Percentiles rank a stretch among this genome's conserved stretches.
These are phyloP conservation scores for Sporisorium reilianum DNA, from an alignment of 1,284 basidiomycete species.

Conservation along the genomic window DNA sequence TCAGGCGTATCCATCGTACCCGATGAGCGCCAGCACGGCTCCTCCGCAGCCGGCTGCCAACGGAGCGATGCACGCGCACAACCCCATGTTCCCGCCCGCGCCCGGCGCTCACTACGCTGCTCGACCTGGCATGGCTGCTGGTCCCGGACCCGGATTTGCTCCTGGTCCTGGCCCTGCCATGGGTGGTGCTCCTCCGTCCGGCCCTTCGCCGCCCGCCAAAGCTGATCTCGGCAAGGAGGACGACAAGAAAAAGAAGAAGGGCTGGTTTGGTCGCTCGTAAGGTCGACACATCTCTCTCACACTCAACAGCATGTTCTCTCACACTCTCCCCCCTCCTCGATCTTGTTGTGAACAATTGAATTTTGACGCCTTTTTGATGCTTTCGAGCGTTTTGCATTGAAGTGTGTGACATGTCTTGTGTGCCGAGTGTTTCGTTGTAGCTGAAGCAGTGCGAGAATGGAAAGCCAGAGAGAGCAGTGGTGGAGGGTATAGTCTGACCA, in stretches of 20 bases:
- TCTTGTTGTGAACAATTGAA: not conserved
- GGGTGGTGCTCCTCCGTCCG: constrained; percentile 2
- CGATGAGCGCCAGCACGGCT: constrained; percentile 27
- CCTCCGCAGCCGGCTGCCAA: constrained; percentile 14
- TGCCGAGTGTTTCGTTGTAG: not conserved
- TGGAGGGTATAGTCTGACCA: not conserved
- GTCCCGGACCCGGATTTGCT: constrained; percentile 10
- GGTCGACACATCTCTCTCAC: not conserved
- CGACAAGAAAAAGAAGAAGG: constrained; percentile 53
- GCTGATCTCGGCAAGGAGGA: constrained; percentile 25
- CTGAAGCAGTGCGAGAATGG: not conserved
- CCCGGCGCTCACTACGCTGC: constrained; percentile 13
- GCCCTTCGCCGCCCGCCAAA: constrained; percentile 12
- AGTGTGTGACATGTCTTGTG: not conserved
- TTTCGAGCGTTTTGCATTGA: not conserved
- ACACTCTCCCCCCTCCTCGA: not conserved
- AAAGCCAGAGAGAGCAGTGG: not conserved
- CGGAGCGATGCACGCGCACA: constrained; percentile 12
- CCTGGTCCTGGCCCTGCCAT: constrained; percentile 1
- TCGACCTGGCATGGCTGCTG: constrained; percentile 21
- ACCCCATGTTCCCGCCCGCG: constrained; percentile 26
- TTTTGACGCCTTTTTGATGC: not conserved
- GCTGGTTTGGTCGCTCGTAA: constrained; percentile 50
- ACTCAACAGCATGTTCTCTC: not conserved
- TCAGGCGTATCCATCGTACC: constrained; percentile 49